phyloP scores from a whole-genome alignment of 495 filamentous ascomycete genomes.

The Penicillium malachiteum region DNA sequence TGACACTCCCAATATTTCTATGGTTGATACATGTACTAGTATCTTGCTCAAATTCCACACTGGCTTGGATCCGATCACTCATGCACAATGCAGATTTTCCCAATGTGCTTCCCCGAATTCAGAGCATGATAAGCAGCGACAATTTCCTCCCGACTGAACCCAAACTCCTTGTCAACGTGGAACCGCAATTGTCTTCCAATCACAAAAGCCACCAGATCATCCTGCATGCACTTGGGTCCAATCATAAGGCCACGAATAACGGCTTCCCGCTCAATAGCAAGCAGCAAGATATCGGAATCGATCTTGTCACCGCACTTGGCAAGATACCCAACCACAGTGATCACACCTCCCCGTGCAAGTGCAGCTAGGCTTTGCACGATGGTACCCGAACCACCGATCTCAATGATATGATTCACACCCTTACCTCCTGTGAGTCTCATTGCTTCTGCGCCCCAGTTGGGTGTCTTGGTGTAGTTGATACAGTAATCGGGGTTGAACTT shows the following conservation, averaged over 20 bases:
- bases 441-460: conserved; percentile 31
- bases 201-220: conserved; percentile 13
- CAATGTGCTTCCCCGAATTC: conserved; percentile 12
- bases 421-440: conserved; percentile 27
- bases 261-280: conserved; percentile 10
- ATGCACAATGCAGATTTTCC: conserved; percentile 17
- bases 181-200: conserved; percentile 5
- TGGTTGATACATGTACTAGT: too few relatives aligned
- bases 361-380: conserved; percentile 16
- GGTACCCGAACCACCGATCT: conserved; percentile 8
- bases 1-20: too few relatives aligned
- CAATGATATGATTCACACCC: conserved; percentile 16
- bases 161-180: conserved; percentile 16
- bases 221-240: conserved; percentile 14
- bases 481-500: conserved; percentile 19
- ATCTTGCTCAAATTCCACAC: too few relatives aligned
- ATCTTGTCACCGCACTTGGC: conserved; percentile 1
- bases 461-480: conserved; percentile 32
- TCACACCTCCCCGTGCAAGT: conserved; percentile 14
- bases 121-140: conserved; percentile 11
- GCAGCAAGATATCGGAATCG: conserved; percentile 8
- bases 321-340: conserved; percentile 21
- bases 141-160: conserved; percentile 13
- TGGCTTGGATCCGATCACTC: conserved; percentile 1
- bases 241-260: conserved; percentile 16